These are phyloP conservation scores for Sphagnum fallax DNA, from an alignment of 228 moss, liverwort and hornwort genomes.

Conservation along the genomic window DNA sequence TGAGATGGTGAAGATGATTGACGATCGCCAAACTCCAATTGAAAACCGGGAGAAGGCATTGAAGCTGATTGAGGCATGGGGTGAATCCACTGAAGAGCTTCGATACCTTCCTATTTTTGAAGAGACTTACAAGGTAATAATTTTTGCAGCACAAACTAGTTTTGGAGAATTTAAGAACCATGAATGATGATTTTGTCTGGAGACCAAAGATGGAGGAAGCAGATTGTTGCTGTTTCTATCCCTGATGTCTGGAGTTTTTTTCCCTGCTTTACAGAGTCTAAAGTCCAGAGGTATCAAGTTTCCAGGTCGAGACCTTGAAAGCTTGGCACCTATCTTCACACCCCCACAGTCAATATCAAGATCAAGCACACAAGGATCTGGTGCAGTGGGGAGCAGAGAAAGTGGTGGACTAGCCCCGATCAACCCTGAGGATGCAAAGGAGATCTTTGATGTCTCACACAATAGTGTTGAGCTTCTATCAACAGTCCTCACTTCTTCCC, in stretches of 20 bases:
- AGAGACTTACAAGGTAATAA: slow-evolving; percentile 76
- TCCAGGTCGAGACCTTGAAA: slow-evolving; percentile 91
- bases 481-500: slow-evolving; percentile 83
- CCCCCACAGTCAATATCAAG: slow-evolving; percentile 54
- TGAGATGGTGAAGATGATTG: slow-evolving; percentile 97
- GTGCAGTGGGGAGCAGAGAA: slow-evolving; percentile 25
- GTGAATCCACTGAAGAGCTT: slow-evolving; percentile 91
- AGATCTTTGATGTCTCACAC: slow-evolving; percentile 77
- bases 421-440: slow-evolving; percentile 44
- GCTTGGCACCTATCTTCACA: slow-evolving; percentile 93
- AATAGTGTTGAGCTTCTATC: slow-evolving; percentile 85
- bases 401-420: not conserved
- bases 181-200: too few species aligned
- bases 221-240: too few species aligned
- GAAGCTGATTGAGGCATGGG: slow-evolving; percentile 95
- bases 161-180: too few species aligned
- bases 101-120: slow-evolving; percentile 95
- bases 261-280: slow-evolving; percentile 45
- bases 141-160: too few species aligned
- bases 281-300: slow-evolving; percentile 91
- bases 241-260: too few species aligned
- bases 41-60: slow-evolving; percentile 93
- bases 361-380: slow-evolving; percentile 11
- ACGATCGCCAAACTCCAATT: slow-evolving; percentile 68
- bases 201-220: too few species aligned